Percentiles rank a stretch among this genome's conserved stretches.
Evolutionary conservation across 2,329 filamentous ascomycete genomes (phyloP).

Genomic region (Colletotrichum chlorophyti): DNA sequence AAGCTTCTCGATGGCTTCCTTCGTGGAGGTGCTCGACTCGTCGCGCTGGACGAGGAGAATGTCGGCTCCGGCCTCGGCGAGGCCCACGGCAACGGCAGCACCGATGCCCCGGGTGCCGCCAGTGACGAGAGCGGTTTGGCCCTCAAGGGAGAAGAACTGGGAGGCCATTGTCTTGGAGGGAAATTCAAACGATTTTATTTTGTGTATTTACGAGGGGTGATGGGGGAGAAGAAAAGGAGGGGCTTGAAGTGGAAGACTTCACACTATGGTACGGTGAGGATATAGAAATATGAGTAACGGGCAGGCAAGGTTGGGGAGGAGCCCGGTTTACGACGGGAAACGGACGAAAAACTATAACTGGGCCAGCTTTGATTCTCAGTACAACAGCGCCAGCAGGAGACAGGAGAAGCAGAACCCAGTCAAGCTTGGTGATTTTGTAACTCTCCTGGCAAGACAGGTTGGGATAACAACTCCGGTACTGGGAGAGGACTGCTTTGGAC

Average conservation of each 20-base stretch:
- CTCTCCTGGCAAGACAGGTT: no score
- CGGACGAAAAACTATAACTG: not conserved
- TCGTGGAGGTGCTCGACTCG: slow-evolving; percentile 56
- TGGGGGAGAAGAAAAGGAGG: not conserved
- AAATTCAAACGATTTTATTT: not conserved
- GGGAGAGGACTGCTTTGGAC: not conserved
- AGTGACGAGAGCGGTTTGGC: slow-evolving; percentile 64
- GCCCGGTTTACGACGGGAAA: no score
- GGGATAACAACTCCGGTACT: no score
- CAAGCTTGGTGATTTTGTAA: no score
- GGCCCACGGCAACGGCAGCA: slow-evolving; percentile 61
- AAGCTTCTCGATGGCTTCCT: slow-evolving; percentile 66
- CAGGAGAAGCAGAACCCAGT: not conserved
- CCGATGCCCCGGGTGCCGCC: slow-evolving; percentile 66
- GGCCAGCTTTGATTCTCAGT: no score
- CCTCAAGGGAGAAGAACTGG: slow-evolving; percentile 59
- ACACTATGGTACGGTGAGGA: not conserved
- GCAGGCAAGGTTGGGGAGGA: no score
- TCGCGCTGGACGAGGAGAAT: slow-evolving; percentile 61
- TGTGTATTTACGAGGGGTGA: not conserved
- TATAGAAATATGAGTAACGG: not conserved
- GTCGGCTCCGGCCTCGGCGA: slow-evolving; percentile 66
- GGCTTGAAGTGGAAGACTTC: no score
- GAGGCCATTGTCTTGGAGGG: slow-evolving; percentile 43
- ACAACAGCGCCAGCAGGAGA: no score